A percentile compares a stretch with the other conserved stretches of the same genome.
These are phyloP conservation scores for Capronia epimyces DNA, from an alignment of 2,329 filamentous ascomycete species.

Conservation along the genomic window DNA sequence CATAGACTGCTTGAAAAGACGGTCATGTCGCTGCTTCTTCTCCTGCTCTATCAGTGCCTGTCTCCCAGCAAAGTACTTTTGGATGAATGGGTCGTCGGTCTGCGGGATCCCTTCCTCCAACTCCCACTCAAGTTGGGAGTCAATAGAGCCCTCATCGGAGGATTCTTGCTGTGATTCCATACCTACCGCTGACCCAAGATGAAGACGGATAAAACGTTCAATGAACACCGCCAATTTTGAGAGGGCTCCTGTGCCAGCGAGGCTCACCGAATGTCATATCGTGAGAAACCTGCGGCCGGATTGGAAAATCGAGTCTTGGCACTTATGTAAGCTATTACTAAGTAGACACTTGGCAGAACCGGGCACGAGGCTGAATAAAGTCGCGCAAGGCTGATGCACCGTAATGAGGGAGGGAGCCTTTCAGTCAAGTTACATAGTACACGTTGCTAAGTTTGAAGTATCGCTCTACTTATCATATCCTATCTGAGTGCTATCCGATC, in stretches of 20 bases:
- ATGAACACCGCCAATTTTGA: not conserved
- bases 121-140: constrained; percentile 32
- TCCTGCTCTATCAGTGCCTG: constrained; percentile 73
- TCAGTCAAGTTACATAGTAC: too few species aligned
- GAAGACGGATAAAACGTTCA: not conserved
- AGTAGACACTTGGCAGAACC: too few species aligned
- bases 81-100: constrained; percentile 66
- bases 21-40: constrained; percentile 72
- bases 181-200: not conserved
- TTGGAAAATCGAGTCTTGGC: not conserved
- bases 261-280: not conserved
- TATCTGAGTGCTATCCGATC: not conserved
- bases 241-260: not conserved
- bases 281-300: not conserved
- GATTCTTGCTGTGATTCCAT: constrained; percentile 12
- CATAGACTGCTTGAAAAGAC: constrained; percentile 65
- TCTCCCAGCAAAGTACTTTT: constrained; percentile 73
- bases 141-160: constrained; percentile 22
- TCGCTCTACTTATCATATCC: not conserved
- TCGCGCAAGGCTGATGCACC: not conserved
- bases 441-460: too few species aligned
- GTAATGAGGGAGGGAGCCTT: too few species aligned
- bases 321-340: not conserved
- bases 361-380: not conserved
- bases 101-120: constrained; percentile 43